These are phyloP conservation scores for Puccinia triticina DNA, from an alignment of 1,284 basidiomycete genomes.

Conservation along the genomic window DNA sequence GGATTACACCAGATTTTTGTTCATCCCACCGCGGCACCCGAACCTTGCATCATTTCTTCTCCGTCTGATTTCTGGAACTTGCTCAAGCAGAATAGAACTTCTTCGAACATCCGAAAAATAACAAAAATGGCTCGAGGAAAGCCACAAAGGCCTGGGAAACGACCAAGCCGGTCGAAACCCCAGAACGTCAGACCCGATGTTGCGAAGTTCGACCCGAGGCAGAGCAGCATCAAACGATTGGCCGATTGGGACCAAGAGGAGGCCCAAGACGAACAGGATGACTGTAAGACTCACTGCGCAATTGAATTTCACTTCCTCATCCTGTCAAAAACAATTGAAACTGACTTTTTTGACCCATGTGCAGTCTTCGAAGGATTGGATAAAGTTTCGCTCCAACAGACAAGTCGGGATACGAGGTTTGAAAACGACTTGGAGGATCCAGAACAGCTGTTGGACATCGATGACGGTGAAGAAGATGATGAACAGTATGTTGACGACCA, in stretches of 20 bases:
- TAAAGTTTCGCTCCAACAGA: slow-evolving; percentile 43
- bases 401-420: not conserved
- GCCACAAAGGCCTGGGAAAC: not conserved
- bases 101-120: not conserved
- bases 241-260: slow-evolving; percentile 47
- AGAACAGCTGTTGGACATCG: slow-evolving; percentile 37
- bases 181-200: slow-evolving; percentile 13
- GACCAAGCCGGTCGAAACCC: not conserved
- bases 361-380: slow-evolving; percentile 45
- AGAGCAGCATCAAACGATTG: slow-evolving; percentile 43
- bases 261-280: slow-evolving; percentile 42
- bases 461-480: slow-evolving; percentile 28
- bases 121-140: slow-evolving; percentile 4
- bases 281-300: slow-evolving; percentile 7
- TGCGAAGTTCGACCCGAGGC: slow-evolving; percentile 23
- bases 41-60: too few relatives aligned
- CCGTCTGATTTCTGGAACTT: too few relatives aligned
- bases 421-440: slow-evolving; percentile 49
- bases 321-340: not conserved
- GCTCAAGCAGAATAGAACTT: not conserved
- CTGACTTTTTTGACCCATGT: not conserved
- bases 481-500: slow-evolving; percentile 10
- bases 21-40: too few relatives aligned
- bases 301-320: not conserved
- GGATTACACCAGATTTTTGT: not conserved